Percentiles rank a stretch among this genome's conserved stretches.
These are phyloP conservation scores for Thermomucor indicae-seudaticae DNA, from an alignment of 371 early-diverging fungal species.

Conservation along the genomic window DNA sequence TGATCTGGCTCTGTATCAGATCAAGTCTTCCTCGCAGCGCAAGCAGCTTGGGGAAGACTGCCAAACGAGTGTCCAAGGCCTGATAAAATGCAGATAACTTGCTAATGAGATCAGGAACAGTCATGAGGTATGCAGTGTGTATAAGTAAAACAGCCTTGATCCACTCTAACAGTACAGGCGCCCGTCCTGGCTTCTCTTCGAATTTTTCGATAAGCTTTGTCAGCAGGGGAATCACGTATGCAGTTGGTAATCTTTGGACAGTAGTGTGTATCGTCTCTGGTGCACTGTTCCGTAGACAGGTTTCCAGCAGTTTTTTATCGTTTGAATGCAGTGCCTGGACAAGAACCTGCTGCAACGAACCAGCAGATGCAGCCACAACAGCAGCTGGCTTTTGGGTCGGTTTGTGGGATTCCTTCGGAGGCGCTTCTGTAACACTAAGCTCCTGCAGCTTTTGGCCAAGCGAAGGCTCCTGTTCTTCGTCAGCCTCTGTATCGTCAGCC, in stretches of 20 bases:
- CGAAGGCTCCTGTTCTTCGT: constrained; percentile 5
- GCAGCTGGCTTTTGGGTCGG: constrained; percentile 17
- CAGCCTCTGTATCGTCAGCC: not conserved
- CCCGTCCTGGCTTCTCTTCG: constrained; percentile 68
- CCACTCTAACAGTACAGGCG: constrained; percentile 65
- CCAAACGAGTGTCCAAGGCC: constrained; percentile 61
- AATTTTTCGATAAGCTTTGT: constrained; percentile 59
- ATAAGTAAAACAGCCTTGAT: constrained; percentile 64
- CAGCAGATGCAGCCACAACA: constrained; percentile 44
- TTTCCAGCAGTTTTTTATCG: constrained; percentile 64
- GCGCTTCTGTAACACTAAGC: constrained; percentile 24
- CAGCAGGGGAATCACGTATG: constrained; percentile 71
- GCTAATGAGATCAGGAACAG: constrained; percentile 60
- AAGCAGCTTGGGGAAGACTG: constrained; percentile 59
- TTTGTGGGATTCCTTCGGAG: constrained; percentile 10
- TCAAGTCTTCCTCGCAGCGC: constrained; percentile 77
- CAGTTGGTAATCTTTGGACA: constrained; percentile 63
- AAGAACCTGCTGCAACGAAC: constrained; percentile 69
- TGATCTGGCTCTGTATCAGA: constrained; percentile 68
- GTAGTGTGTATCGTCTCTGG: constrained; percentile 66
- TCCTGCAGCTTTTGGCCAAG: constrained; percentile 8
- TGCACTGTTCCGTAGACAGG: constrained; percentile 58
- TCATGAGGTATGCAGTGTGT: constrained; percentile 73
- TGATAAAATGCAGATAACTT: constrained; percentile 69
- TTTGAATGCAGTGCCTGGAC: constrained; percentile 76